Percentiles rank a stretch among this genome's conserved stretches.
Evolutionary conservation across 495 filamentous ascomycete genomes (phyloP).

Genomic region (Talaromyces ruber): DNA sequence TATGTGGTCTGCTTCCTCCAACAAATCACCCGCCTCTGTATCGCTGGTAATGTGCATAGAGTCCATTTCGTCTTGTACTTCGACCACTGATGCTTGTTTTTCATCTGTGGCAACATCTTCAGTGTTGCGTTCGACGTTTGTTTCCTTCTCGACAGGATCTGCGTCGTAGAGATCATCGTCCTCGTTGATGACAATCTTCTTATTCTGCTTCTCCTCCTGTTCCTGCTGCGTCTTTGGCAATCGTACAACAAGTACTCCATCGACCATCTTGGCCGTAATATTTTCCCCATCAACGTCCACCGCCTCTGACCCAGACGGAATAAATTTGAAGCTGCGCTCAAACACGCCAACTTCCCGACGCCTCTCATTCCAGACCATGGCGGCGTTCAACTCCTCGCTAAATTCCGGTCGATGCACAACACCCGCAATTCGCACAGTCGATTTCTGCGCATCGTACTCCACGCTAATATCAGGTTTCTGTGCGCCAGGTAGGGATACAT

Average conservation of each 20-base stretch:
- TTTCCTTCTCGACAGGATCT: not conserved
- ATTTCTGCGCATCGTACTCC: constrained; percentile 62
- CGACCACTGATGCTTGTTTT: constrained; percentile 15
- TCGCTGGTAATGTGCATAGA: constrained; percentile 3
- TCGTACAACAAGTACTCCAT: constrained; percentile 57
- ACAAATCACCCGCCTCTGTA: constrained; percentile 3
- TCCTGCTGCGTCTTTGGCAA: constrained; percentile 56
- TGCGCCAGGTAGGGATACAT: constrained; percentile 67
- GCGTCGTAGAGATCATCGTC: constrained; percentile 7
- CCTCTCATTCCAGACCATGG: constrained; percentile 55
- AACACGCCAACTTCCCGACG: constrained; percentile 57
- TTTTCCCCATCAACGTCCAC: constrained; percentile 53
- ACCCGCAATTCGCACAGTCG: constrained; percentile 55
- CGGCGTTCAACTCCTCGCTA: constrained; percentile 62
- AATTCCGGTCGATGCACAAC: constrained; percentile 59
- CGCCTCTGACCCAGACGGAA: constrained; percentile 38
- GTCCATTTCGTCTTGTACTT: constrained; percentile 9
- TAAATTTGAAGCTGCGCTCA: constrained; percentile 57
- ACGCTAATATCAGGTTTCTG: constrained; percentile 71
- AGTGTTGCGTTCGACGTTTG: not conserved
- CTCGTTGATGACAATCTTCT: constrained; percentile 15
- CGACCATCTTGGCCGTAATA: constrained; percentile 65
- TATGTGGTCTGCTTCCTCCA: not conserved
- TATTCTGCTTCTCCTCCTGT: constrained; percentile 10
- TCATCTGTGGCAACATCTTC: constrained; percentile 5